Evolutionary conservation across 345 rosid genomes (phyloP), one percentile per base, ranked within the genome.

Genomic region (Sonneratia alba): DNA sequence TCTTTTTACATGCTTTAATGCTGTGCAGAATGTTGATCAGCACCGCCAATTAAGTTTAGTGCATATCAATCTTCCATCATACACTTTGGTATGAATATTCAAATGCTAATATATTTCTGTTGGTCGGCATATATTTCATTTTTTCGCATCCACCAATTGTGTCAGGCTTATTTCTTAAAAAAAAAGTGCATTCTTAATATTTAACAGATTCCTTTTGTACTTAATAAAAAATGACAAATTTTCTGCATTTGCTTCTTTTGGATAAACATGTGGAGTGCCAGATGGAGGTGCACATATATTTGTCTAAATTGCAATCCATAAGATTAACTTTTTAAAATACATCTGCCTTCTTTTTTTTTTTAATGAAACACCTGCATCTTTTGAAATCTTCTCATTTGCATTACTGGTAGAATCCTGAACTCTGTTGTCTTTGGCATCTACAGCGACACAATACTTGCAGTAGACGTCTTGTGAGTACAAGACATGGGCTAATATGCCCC

Each of bases 31-130:
- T 69, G 72, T 63, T 15, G 59, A 66, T 68, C 80, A 79, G 75
- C 88, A 71, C 80, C 77, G 71, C 68, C 88, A 85, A 71, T 51
- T 82, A 68, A 69, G 75, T 76, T 67, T 83, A 15, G 75, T 76
- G 75, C 73, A 79, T 67, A 66, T 71, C 77, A 75, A 78, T 71
- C 87, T 85, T 73, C 84, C 97, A n/a, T 84, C 90, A 8, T 84
- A 72, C 76, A 68, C 79, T 80, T 71, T 79, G 90, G 97, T 91
- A 89, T 78, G 73, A 38, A 70, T 72, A 19, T 43, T 38, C 42
- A 36, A 53, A 0, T 62, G 4, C 36, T n/a, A 62, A 47, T 0
- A 62, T 45, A 15, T 27, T 22, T 57, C 43, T 34, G 27, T 36
- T 32, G 42, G 32, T 36, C 11, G 22, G 22, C n/a, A 22, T 15